Percentiles rank a stretch among this genome's conserved stretches.
Evolutionary conservation across 306 rosid genomes (phyloP).

Genomic region (Dalbergia cultrata): DNA sequence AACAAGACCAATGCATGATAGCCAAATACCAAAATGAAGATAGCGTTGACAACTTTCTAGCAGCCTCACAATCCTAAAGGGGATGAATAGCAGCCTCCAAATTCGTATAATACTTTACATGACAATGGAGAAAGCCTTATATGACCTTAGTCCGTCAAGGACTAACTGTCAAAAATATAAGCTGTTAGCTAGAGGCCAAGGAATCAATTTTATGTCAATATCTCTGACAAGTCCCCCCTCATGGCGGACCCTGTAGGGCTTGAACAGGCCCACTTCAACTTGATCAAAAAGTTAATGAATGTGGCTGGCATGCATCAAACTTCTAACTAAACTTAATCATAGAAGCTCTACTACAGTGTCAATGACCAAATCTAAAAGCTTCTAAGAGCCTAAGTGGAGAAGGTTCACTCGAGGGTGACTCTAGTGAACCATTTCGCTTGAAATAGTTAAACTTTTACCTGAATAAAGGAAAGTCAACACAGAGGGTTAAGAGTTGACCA

Average conservation of each 20-base stretch:
- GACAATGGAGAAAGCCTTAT: neutral
- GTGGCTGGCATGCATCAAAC: neutral
- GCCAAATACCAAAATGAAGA: slow-evolving; percentile 8
- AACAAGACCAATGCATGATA: neutral
- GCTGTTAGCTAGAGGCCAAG: neutral
- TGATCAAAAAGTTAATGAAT: neutral
- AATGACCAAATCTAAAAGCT: neutral
- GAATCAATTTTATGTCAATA: neutral
- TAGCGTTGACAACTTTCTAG: neutral
- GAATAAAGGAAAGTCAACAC: too few relatives aligned
- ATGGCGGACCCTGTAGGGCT: too few relatives aligned
- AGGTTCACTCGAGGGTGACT: too few relatives aligned
- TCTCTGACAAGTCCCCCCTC: neutral
- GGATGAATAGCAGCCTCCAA: slow-evolving; percentile 8
- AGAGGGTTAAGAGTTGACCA: too few relatives aligned
- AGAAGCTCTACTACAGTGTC: neutral
- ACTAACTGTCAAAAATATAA: neutral
- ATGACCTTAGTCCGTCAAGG: neutral
- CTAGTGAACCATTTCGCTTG: too few relatives aligned
- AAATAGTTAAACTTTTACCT: too few relatives aligned
- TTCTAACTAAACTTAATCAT: neutral
- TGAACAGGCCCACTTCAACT: neutral
- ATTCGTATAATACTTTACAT: neutral
- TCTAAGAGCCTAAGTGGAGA: neutral
- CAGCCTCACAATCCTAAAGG: slow-evolving; percentile 7